Percentiles rank a stretch among this genome's conserved stretches.
These are phyloP conservation scores for Phaeotremella skinneri DNA, from an alignment of 768 basidiomycete genomes.

Conservation along the genomic window DNA sequence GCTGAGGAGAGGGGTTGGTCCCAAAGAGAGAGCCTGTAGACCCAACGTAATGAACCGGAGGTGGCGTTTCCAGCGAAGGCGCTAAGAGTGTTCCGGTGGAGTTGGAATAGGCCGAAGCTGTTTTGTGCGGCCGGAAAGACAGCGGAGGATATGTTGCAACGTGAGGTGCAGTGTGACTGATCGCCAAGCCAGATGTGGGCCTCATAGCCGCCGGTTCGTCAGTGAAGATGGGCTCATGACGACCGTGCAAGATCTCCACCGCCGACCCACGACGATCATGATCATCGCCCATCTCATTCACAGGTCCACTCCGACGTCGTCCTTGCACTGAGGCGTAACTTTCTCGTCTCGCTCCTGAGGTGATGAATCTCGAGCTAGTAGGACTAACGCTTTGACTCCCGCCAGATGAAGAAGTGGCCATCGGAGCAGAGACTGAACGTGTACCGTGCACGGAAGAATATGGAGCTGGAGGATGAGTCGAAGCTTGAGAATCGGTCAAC, in stretches of 20 bases:
- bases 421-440: slow-evolving; percentile 47
- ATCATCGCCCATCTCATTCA: slow-evolving; percentile 7
- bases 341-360: slow-evolving; percentile 19
- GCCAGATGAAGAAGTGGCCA: slow-evolving; percentile 32
- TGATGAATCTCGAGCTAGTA: slow-evolving; percentile 38
- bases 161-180: slow-evolving; percentile 1
- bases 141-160: background rate
- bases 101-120: slow-evolving; percentile 34
- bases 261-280: slow-evolving; percentile 5
- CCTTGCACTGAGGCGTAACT: slow-evolving; percentile 27
- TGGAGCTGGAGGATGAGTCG: background rate
- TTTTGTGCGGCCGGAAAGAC: slow-evolving; percentile 26
- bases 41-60: background rate
- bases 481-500: slow-evolving; percentile 23
- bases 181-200: slow-evolving; percentile 5
- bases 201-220: slow-evolving; percentile 7
- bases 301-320: background rate
- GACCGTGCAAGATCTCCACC: slow-evolving; percentile 1
- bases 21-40: background rate
- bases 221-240: background rate
- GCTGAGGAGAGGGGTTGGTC: background rate
- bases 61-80: slow-evolving; percentile 21
- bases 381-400: slow-evolving; percentile 44
- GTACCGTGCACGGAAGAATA: slow-evolving; percentile 20
- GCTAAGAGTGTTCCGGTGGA: slow-evolving; percentile 32